Evolutionary conservation across 2,329 filamentous ascomycete species (phyloP), one percentile per base, ranked within the genome.

Genomic region (Chalara sp.): DNA sequence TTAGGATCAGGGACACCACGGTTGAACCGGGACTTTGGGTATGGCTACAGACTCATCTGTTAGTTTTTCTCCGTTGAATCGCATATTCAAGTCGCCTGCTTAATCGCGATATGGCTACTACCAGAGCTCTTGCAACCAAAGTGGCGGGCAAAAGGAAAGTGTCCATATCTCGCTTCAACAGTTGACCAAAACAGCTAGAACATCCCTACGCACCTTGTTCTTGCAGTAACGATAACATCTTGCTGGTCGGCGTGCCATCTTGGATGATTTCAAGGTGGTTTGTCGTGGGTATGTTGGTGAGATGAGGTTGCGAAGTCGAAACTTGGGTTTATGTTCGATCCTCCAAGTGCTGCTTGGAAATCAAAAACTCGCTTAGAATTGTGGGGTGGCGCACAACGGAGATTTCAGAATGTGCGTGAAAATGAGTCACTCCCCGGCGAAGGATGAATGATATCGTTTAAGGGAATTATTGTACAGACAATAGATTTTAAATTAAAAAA

Each of bases 211-310:
- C 73, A 95, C 90, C 90, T 96, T 96, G 87, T 97, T 99, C 89
- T 99, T 99, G 91, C 93, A 99, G 88, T 99, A 99, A 73, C 93
- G 87, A 85, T 96, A 99, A 82, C 93, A 99, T 82, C 93, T 88
- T 72, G 93, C 93, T 72, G 93, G 93, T 87, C 93, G 90, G 78
- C 93, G 90, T 72, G 93, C 93, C 93, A 99, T 99, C 81, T 86
- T 91, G 86, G 85, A 82, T 76, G 80, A 78, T 76, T 81, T 76
- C 69, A 59, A 67, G 66, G 63, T 67, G 64, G 63, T 21, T 21
- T 21, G 21, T 71, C 68, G 70, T 73, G 72, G 72, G 74, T 69
- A 73, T 69, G 64, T 63, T 67, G 62, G 56, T 60, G 58, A 44
- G 48, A 52, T 51, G 47, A 50, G 51, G 43, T 49, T 47, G 46